These are phyloP conservation scores for Sutorius eximius DNA, from an alignment of 1,284 basidiomycete species.

Conservation along the genomic window DNA sequence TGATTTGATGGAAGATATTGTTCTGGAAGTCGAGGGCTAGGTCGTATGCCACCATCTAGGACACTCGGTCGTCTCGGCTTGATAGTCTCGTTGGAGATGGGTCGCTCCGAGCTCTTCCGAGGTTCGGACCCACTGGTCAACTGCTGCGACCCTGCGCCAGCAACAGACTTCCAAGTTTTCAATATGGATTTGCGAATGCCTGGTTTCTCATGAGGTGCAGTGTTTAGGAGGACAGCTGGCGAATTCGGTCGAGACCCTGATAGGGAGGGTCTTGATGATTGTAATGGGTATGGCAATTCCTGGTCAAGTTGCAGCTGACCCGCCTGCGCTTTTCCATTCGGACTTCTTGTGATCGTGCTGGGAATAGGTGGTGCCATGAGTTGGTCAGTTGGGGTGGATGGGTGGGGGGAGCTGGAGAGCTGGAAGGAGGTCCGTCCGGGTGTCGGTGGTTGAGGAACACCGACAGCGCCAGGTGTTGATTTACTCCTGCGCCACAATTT, in stretches of 20 bases:
- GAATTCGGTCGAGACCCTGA: slow-evolving; percentile 25
- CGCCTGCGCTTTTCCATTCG: slow-evolving; percentile 30
- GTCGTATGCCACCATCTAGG: slow-evolving; percentile 41
- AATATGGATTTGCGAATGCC: slow-evolving; percentile 67
- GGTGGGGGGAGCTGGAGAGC: slow-evolving; percentile 13
- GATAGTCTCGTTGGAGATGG: slow-evolving; percentile 31
- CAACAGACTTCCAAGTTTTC: slow-evolving; percentile 56
- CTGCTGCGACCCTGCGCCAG: slow-evolving; percentile 32
- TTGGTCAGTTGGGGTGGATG: slow-evolving; percentile 26
- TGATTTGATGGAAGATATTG: slow-evolving; percentile 37
- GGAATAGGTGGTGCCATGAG: slow-evolving; percentile 15
- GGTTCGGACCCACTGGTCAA: slow-evolving; percentile 30
- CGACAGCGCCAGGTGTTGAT: slow-evolving; percentile 41
- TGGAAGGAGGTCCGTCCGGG: slow-evolving; percentile 31
- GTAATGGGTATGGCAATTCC: slow-evolving; percentile 60
- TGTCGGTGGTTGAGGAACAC: slow-evolving; percentile 28
- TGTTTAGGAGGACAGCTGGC: slow-evolving; percentile 22
- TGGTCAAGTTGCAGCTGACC: slow-evolving; percentile 62
- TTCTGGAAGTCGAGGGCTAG: slow-evolving; percentile 44
- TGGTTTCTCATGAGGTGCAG: slow-evolving; percentile 34
- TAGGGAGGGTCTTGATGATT: slow-evolving; percentile 27
- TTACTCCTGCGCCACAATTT: slow-evolving; percentile 74
- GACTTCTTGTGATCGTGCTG: slow-evolving; percentile 5
- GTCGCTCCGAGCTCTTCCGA: slow-evolving; percentile 34
- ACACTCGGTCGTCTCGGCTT: slow-evolving; percentile 42